phyloP scores from a whole-genome alignment of 2,329 filamentous ascomycete genomes.

The Diaporthe ilicicola region DNA sequence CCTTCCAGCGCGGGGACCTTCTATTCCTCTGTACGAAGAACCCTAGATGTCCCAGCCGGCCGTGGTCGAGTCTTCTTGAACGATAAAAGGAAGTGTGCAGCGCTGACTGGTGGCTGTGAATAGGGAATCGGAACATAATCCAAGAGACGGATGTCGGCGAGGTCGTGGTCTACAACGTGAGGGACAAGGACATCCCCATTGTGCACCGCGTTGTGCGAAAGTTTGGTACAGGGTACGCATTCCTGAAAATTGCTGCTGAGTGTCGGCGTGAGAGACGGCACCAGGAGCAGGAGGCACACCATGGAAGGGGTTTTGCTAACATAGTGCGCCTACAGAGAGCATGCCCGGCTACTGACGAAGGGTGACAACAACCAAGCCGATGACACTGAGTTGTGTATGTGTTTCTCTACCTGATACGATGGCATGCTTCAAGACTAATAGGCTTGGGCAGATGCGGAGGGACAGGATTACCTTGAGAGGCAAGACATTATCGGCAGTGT shows the following conservation, averaged over 20 bases:
- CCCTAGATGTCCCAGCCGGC: not conserved
- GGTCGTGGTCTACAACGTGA: slow-evolving; percentile 78
- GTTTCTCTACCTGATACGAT: not conserved
- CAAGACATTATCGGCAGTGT: slow-evolving; percentile 95
- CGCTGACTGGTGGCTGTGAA: not conserved
- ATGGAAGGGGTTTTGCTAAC: slow-evolving; percentile 17
- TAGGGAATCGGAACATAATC: slow-evolving; percentile 69
- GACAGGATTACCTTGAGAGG: slow-evolving; percentile 86
- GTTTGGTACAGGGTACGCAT: slow-evolving; percentile 64
- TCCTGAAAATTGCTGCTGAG: slow-evolving; percentile 16
- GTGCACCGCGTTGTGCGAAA: slow-evolving; percentile 90
- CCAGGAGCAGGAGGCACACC: not conserved
- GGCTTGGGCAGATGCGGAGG: slow-evolving; percentile 67
- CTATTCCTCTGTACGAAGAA: slow-evolving; percentile 68
- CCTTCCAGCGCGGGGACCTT: slow-evolving; percentile 81
- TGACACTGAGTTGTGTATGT: slow-evolving; percentile 75
- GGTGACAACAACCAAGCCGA: slow-evolving; percentile 96
- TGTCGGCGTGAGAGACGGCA: not conserved
- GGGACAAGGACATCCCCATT: slow-evolving; percentile 96
- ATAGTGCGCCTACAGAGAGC: slow-evolving; percentile 47
- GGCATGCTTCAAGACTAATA: not conserved
- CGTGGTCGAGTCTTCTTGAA: not conserved
- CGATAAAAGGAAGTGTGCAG: too few species aligned
- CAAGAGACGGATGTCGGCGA: slow-evolving; percentile 64
- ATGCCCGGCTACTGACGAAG: slow-evolving; percentile 87